Conservation (phyloP, 495 filamentous ascomycete genomes). For the Hypoxylon crocopeplum region DNA sequence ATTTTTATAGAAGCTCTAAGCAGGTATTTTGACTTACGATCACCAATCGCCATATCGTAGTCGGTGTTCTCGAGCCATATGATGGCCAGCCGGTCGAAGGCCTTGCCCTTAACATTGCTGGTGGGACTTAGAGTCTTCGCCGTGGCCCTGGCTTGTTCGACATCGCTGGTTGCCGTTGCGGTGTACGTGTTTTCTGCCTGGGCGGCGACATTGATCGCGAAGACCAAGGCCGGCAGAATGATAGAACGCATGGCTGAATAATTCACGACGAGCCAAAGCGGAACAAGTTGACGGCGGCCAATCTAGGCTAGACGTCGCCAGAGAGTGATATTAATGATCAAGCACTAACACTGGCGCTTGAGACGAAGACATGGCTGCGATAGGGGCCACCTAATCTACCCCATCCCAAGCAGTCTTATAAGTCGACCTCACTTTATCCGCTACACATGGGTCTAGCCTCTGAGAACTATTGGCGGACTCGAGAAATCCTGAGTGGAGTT, state of each 20-base stretch:
- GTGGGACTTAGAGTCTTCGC: constrained; percentile 56
- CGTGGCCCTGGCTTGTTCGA: constrained; percentile 44
- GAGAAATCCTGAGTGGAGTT: constrained; percentile 3
- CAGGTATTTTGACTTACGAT: constrained; percentile 31
- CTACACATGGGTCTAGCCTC: constrained; percentile 18
- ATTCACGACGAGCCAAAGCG: not conserved
- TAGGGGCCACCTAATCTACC: not conserved
- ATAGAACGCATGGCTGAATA: constrained; percentile 27
- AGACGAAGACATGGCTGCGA: not conserved
- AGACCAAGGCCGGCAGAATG: constrained; percentile 18
- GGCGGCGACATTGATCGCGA: constrained; percentile 27
- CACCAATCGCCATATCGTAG: constrained; percentile 49
- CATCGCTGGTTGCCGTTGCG: constrained; percentile 38
- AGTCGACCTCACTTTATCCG: not conserved
- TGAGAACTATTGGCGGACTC: constrained; percentile 14
- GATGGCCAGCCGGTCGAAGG: constrained; percentile 69
- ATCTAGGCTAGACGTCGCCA: no score
- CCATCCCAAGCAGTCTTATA: not conserved
- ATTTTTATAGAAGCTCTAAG: not conserved
- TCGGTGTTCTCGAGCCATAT: constrained; percentile 81
- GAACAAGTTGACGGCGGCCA: no score
- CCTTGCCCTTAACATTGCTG: constrained; percentile 66
- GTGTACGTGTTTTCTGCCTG: constrained; percentile 39
- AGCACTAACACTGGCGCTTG: no score
- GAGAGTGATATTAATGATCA: no score